Conservation (phyloP, 2,329 filamentous ascomycete species). For the Fusarium chlamydosporum region DNA sequence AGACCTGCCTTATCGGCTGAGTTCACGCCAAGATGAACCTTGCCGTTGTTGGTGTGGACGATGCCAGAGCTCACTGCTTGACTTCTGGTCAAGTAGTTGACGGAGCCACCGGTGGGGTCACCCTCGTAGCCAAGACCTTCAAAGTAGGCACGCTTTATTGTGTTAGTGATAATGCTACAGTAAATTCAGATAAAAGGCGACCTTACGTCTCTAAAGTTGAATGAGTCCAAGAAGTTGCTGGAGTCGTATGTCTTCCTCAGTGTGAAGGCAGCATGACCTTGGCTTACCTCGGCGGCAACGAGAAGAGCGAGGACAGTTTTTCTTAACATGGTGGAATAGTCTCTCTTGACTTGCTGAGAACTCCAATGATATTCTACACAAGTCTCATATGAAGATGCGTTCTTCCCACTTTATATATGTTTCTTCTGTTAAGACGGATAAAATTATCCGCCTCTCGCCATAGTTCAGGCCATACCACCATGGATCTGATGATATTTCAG, state of each 20-base stretch:
- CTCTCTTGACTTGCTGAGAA: neutral
- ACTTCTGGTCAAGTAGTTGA: constrained; percentile 23
- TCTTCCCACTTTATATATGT: neutral
- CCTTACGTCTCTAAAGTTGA: constrained; percentile 28
- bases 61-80: constrained; percentile 24
- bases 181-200: too few relatives aligned
- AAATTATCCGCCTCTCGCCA: neutral
- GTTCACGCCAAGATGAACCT: constrained; percentile 18
- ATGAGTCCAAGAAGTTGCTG: constrained; percentile 26
- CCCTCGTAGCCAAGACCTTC: constrained; percentile 15
- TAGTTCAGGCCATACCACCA: neutral
- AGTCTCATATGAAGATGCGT: neutral
- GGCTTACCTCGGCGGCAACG: neutral
- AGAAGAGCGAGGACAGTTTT: constrained; percentile 13
- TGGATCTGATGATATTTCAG: neutral
- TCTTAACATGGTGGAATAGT: neutral
- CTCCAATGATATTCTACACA: too few relatives aligned
- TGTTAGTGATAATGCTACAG: neutral
- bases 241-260: constrained; percentile 27
- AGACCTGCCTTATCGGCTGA: constrained; percentile 12
- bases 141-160: constrained; percentile 11
- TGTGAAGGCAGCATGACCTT: constrained; percentile 1
- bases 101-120: constrained; percentile 21
- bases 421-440: too few relatives aligned
- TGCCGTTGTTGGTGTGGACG: constrained; percentile 17